Evolutionary conservation across 2,329 filamentous ascomycete species (phyloP).

Genomic region (Nothomitra cinnamomea): DNA sequence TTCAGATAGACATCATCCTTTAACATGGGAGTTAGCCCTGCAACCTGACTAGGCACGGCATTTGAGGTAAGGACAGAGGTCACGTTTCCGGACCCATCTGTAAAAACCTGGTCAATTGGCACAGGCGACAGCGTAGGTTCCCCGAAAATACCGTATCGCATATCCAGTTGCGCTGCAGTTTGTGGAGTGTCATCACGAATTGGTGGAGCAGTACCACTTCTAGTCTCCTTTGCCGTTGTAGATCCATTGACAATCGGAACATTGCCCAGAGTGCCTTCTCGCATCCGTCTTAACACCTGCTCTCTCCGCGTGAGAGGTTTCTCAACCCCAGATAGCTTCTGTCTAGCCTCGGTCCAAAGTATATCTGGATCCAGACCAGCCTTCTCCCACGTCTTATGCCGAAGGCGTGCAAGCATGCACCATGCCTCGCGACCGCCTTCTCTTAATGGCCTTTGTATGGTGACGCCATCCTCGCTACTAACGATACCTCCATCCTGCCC

Average conservation of each 20-base stretch:
- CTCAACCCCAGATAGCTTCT: constrained; percentile 22
- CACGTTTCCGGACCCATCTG: no score
- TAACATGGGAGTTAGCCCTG: background rate
- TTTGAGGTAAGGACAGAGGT: no score
- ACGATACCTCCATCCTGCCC: constrained; percentile 28
- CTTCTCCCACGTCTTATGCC: constrained; percentile 30
- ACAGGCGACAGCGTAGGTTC: no score
- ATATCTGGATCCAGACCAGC: constrained; percentile 28
- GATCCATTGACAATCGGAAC: background rate
- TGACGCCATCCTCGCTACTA: constrained; percentile 27
- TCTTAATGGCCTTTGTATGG: constrained; percentile 25
- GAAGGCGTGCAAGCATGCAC: constrained; percentile 29
- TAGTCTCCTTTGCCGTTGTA: background rate
- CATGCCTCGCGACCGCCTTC: constrained; percentile 31
- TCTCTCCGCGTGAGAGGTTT: constrained; percentile 13
- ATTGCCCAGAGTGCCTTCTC: constrained; percentile 4
- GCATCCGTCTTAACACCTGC: constrained; percentile 3
- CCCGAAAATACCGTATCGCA: background rate
- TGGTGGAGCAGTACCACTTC: background rate
- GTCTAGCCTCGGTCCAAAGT: constrained; percentile 29
- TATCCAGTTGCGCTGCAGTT: background rate
- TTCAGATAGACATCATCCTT: background rate
- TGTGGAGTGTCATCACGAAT: background rate
- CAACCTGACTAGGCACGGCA: no score
- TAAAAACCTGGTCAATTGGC: no score